Evolutionary conservation across 1,284 basidiomycete genomes (phyloP).

Genomic region (Pseudozyma tsukubaensis): DNA sequence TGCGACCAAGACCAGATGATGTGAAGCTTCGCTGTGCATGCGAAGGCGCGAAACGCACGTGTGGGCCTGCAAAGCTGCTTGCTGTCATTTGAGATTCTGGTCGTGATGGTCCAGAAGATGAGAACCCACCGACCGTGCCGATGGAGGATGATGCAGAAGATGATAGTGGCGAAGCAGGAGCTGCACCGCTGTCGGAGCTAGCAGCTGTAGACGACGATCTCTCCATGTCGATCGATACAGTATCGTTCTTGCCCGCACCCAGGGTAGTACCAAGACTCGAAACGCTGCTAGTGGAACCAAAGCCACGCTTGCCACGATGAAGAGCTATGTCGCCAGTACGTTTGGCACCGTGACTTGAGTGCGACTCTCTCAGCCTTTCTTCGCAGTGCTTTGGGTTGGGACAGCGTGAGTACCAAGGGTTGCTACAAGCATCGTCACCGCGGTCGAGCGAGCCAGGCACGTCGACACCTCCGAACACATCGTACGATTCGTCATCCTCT

Average conservation of each 20-base stretch:
- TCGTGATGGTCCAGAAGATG: constrained; percentile 21
- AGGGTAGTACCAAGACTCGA: constrained; percentile 44
- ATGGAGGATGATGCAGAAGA: constrained; percentile 32
- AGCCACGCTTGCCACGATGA: constrained; percentile 30
- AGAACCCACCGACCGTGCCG: constrained; percentile 22
- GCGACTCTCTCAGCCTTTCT: constrained; percentile 18
- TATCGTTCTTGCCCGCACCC: constrained; percentile 25
- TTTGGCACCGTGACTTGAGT: constrained; percentile 10
- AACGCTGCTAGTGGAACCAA: constrained; percentile 40
- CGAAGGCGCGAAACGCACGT: constrained; percentile 19
- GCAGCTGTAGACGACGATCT: constrained; percentile 23
- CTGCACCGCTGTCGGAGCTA: constrained; percentile 37
- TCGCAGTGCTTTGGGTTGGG: constrained; percentile 55
- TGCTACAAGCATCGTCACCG: constrained; percentile 54
- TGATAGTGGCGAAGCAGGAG: constrained; percentile 30
- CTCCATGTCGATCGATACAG: constrained; percentile 25
- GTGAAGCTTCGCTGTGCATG: constrained; percentile 21
- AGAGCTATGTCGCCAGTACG: constrained; percentile 26
- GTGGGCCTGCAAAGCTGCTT: constrained; percentile 15
- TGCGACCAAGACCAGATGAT: constrained; percentile 18
- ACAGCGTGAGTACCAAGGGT: constrained; percentile 61
- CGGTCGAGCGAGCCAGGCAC: constrained; percentile 51
- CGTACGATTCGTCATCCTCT: constrained; percentile 26
- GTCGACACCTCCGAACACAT: constrained; percentile 43
- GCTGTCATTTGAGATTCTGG: constrained; percentile 19